These are phyloP conservation scores for Penicillium robsamsonii DNA, from an alignment of 495 filamentous ascomycete species.

Conservation along the genomic window DNA sequence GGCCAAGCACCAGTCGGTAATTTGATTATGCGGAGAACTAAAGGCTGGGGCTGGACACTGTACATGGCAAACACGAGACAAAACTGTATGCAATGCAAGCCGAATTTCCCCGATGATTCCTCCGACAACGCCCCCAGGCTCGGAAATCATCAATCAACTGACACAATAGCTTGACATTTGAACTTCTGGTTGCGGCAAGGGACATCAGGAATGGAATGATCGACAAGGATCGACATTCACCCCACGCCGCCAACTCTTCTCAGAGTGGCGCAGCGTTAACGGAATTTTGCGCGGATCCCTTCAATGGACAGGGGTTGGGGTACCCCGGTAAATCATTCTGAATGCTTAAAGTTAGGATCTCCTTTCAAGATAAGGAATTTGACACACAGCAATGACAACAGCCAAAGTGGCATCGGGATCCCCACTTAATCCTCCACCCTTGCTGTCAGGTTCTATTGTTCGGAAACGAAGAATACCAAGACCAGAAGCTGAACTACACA, in stretches of 20 bases:
- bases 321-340: background rate
- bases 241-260: background rate
- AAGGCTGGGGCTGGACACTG: background rate
- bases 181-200: background rate
- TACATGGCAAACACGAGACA: background rate
- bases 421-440: background rate
- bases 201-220: background rate
- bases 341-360: slow-evolving; percentile 9
- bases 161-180: background rate
- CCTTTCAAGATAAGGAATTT: slow-evolving; percentile 2
- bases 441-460: background rate
- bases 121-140: background rate
- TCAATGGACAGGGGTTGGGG: background rate
- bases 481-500: background rate
- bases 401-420: background rate
- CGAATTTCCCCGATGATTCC: background rate
- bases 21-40: background rate
- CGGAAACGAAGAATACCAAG: background rate
- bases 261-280: background rate
- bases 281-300: background rate
- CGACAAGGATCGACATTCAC: background rate
- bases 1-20: background rate
- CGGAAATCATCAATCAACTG: background rate
- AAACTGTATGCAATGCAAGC: background rate
- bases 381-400: slow-evolving; percentile 7